Evolutionary conservation across 108 stramenopile genomes (phyloP), one percentile per base, ranked within the genome.

Genomic region (Nitzschia sp.): DNA sequence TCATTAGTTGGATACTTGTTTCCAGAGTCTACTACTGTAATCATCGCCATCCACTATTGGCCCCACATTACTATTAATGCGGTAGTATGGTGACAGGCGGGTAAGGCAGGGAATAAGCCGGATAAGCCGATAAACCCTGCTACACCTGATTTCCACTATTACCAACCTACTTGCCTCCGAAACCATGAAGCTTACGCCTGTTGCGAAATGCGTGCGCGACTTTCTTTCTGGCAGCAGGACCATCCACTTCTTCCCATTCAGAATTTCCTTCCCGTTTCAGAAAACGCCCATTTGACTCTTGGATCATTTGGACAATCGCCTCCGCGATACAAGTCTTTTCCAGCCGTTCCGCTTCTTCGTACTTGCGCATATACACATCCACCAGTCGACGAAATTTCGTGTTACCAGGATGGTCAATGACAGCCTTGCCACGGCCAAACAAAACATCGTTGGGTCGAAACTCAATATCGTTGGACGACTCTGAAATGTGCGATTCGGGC

Each of bases 361-460:
- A 80, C 51, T 53, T 55, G 1, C n/a, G n/a, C 57, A 59, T 31
- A 33, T 74, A 64, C 11, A 56, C 46, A 34, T 66, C 65, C 1
- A 74, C 49, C 17, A 74, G 42, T 0, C 33, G 26, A 13, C 66
- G 68, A 54, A 80, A 74, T 31, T 63, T 48, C 15, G 59, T 55
- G 36, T 80, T 80, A 8, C 73, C 79, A 0, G 54, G 27, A 45
- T 74, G 74, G 6, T 74, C 59, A 9, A 78, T 75, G 54, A 85
- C 80, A 24, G 79, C 47, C n/a, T 83, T 84, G 0, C 87, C 90
- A 15, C 87, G 76, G 5, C 90, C 87, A 45, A 81, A 81, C 24
- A 91, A 78, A 45, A 91, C 84, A 75, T 91, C 87, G 63, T 59
- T 31, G 15, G 33, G 59, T 5, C 17, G 46, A 29, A 55, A 11